Conservation (phyloP, 805 yeast species). For the Kodamaea kakaduensis region DNA sequence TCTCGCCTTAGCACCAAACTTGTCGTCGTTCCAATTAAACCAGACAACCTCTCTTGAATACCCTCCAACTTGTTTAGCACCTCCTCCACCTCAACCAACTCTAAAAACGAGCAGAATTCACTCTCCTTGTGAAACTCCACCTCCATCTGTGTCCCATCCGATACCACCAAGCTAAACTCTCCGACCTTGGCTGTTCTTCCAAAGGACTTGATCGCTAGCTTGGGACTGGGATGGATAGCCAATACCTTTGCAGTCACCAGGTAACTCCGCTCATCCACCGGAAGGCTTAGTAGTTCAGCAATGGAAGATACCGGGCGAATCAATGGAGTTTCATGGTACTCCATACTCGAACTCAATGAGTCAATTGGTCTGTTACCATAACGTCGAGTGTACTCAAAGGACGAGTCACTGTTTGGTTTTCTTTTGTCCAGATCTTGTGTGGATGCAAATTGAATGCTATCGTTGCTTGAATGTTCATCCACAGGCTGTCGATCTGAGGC, state of each 20-base stretch:
- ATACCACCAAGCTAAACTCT: conserved; percentile 19
- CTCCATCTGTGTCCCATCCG: conserved; percentile 6
- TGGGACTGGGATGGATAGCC: conserved; percentile 17
- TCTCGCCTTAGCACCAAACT: too few relatives aligned
- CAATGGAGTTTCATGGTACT: too few relatives aligned
- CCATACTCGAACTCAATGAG: too few relatives aligned
- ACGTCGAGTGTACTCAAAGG: too few relatives aligned
- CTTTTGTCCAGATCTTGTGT: background rate
- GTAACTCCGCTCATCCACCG: too few relatives aligned
- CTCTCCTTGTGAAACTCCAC: conserved; percentile 21
- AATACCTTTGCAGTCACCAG: conserved; percentile 16
- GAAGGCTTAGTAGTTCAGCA: too few relatives aligned
- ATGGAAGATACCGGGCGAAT: too few relatives aligned
- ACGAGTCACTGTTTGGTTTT: too few relatives aligned
- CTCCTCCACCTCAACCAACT: conserved; percentile 14
- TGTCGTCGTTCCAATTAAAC: too few relatives aligned
- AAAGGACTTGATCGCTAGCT: conserved; percentile 27
- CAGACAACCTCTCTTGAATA: conserved; percentile 1
- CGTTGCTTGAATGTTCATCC: background rate
- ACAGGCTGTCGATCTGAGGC: too few relatives aligned
- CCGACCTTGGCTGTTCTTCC: conserved; percentile 26
- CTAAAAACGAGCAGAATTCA: conserved; percentile 26
- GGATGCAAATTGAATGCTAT: background rate
- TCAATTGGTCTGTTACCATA: too few relatives aligned
- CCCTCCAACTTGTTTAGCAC: conserved; percentile 4